phyloP scores from a whole-genome alignment of 164 flowering plant species.

The Annona squamosa region DNA sequence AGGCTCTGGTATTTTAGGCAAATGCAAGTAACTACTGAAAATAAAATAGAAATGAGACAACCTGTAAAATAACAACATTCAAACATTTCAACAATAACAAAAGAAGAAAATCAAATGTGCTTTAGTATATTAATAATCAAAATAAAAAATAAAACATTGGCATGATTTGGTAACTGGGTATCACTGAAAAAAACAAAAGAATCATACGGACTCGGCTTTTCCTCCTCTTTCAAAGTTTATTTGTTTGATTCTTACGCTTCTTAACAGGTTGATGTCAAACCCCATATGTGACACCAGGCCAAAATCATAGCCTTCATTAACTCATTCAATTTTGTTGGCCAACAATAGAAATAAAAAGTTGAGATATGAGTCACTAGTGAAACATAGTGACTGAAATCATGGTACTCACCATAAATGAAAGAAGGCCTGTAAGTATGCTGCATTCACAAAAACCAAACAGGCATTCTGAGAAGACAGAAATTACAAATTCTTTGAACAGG shows the following conservation, averaged over 20 bases:
- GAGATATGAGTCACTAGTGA: background rate
- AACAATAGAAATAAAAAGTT: background rate
- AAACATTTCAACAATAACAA: background rate
- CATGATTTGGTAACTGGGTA: too few species aligned
- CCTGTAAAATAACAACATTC: background rate
- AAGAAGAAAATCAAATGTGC: background rate
- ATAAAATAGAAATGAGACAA: background rate
- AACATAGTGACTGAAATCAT: too few species aligned
- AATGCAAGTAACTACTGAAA: background rate
- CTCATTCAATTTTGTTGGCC: background rate
- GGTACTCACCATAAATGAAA: conserved; percentile 90
- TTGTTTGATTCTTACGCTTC: too few species aligned
- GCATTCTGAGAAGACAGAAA: conserved; percentile 12
- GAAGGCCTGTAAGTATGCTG: conserved; percentile 97
- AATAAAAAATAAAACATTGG: too few species aligned
- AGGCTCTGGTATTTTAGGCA: background rate
- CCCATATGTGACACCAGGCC: background rate
- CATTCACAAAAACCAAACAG: conserved; percentile 23
- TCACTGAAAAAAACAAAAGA: background rate
- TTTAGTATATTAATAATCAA: too few species aligned
- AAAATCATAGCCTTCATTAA: background rate
- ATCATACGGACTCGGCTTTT: background rate
- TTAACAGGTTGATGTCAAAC: background rate
- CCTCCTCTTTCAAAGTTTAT: background rate
- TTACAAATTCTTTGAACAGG: background rate